Evolutionary conservation across 305 asterid genomes (phyloP).

Genomic region (Fraxinus platypoda): DNA sequence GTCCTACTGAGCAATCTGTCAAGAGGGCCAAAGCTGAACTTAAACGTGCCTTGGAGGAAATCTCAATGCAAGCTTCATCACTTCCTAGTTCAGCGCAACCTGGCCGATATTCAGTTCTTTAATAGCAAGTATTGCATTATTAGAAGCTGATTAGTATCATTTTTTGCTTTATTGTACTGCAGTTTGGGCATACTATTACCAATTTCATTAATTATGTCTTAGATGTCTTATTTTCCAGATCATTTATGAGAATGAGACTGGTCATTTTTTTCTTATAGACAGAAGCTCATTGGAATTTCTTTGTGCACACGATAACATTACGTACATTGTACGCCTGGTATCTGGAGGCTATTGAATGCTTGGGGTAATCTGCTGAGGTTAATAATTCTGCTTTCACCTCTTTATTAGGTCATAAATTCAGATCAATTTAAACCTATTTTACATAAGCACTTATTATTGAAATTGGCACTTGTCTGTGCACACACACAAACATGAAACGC

Average conservation of each 20-base stretch:
- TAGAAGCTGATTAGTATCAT: conserved; percentile 11
- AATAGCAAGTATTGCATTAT: conserved; percentile 21
- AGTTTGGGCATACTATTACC: conserved; percentile 18
- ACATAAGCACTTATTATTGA: neutral
- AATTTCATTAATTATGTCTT: conserved; percentile 6
- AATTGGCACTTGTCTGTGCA: neutral
- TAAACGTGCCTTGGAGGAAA: conserved; percentile 91
- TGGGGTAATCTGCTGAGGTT: neutral
- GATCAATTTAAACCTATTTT: neutral
- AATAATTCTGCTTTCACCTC: neutral
- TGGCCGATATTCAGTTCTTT: conserved; percentile 81
- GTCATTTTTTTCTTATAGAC: neutral
- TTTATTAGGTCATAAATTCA: neutral
- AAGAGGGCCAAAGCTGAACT: conserved; percentile 90
- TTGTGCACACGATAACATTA: neutral
- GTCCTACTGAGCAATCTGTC: conserved; percentile 85
- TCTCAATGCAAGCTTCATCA: conserved; percentile 70
- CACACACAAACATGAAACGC: neutral
- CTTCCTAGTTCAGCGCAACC: conserved; percentile 95
- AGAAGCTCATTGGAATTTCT: neutral
- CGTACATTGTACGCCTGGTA: neutral
- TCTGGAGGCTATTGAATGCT: neutral
- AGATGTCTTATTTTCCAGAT: conserved; percentile 11
- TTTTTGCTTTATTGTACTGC: conserved; percentile 18
- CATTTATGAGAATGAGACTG: neutral